A percentile compares a stretch with the other conserved stretches of the same genome.
Evolutionary conservation across 495 filamentous ascomycete species (phyloP).

Genomic region (Astrothelium subdiscretum): DNA sequence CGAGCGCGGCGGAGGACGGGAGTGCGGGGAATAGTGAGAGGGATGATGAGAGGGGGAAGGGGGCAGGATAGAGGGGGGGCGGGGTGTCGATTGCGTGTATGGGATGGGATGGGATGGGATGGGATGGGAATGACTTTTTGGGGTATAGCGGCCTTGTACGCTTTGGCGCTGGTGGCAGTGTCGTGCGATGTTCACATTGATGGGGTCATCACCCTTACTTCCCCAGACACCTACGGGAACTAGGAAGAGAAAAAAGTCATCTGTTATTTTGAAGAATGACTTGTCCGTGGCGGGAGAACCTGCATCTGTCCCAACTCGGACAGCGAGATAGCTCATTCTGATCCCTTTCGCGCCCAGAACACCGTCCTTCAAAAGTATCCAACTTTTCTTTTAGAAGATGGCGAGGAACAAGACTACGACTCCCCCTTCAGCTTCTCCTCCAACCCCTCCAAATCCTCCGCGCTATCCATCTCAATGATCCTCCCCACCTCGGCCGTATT

Average conservation of each 20-base stretch:
- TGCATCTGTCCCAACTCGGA: no score
- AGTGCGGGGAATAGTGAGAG: constrained; percentile 17
- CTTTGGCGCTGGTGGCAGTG: not conserved
- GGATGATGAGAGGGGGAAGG: constrained; percentile 28
- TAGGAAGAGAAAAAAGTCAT: no score
- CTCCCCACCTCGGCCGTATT: constrained; percentile 75
- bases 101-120: constrained; percentile 27
- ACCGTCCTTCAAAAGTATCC: not conserved
- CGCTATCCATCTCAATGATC: constrained; percentile 65
- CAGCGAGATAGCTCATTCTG: no score
- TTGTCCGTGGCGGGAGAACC: no score
- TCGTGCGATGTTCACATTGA: no score
- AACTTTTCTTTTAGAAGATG: not conserved
- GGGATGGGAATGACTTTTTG: constrained; percentile 2
- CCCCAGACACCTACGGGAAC: no score
- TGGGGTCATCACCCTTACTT: no score
- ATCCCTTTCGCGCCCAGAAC: no score
- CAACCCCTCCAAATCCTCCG: constrained; percentile 66
- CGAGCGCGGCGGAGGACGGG: constrained; percentile 32
- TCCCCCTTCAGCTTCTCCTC: constrained; percentile 47
- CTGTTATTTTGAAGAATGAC: no score
- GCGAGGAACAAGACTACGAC: not conserved
- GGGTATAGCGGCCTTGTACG: not conserved
- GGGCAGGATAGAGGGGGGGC: constrained; percentile 27
- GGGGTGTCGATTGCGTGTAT: constrained; percentile 3